Base-by-base conservation (phyloP, 1,284 basidiomycete genomes). In the Bjerkandera adusta region DNA sequence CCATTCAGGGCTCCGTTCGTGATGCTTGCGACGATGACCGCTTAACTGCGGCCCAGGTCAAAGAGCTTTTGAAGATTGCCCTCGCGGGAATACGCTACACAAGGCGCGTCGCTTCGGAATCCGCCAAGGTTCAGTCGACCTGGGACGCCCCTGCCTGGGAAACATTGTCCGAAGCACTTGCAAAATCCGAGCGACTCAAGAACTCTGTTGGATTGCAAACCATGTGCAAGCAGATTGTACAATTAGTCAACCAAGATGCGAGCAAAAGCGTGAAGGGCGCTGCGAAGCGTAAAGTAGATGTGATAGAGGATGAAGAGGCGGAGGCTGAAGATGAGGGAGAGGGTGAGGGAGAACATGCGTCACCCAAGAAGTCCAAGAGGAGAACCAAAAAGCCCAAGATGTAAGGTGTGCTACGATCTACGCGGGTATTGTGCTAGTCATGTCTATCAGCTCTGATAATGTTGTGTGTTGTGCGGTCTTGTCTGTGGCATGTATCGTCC, bases 11-110 rank as follows among this genome's bases (percentile, higher is more conserved):
- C 21, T 64, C 78, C 39, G 63, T 87, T 22, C 68, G 68, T 7
- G 64, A 68, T 12, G 80, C 84, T 6, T 79, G 80, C 60, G 62
- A 71, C 3, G 70, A 76, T 18, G 68, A 72, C 12, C 56, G 61
- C 18, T 67, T 89, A 46, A 87, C 81, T 22, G 73, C 85, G 1
- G 66, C 79, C 6, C 85, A 92, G 48, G 64, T 89, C 58, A 96
- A 92, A 65, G 89, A 92, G 24, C 66, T 92, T 12, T 67, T 92
- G 51, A 95, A 92, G 64, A 70, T 91, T 43, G 82, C 73, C 0
- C 68, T 92, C 5, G 66, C 79, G 16, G 79, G 81, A 27, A 73
- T 83, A 10, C 81, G 92, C 42, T 81, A 85, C 49, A 81, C 82
- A 37, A 78, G 75, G 49, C 73, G 69, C 18, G 60, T 78, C 25